Evolutionary conservation across 2,329 filamentous ascomycete genomes (phyloP).

Genomic region (Scytalidium sp.): DNA sequence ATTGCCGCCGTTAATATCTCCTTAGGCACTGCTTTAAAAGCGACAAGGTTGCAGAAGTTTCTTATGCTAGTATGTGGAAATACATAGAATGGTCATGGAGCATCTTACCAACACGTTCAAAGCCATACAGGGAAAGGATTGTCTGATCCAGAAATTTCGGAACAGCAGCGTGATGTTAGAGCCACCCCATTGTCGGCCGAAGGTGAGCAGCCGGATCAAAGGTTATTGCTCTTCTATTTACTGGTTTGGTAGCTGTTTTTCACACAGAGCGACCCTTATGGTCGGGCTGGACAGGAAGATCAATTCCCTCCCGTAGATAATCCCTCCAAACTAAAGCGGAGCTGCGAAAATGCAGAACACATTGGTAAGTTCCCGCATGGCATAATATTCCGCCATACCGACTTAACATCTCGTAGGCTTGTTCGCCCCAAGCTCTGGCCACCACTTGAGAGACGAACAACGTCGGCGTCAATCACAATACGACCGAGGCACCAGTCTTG

Average conservation of each 20-base stretch:
- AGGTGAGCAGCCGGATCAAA: constrained; percentile 47
- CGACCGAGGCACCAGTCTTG: constrained; percentile 75
- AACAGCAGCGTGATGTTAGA: constrained; percentile 97
- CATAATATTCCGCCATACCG: neutral
- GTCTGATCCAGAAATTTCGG: constrained; percentile 89
- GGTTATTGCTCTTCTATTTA: constrained; percentile 45
- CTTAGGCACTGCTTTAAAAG: constrained; percentile 76
- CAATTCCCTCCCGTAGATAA: constrained; percentile 79
- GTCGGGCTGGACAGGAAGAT: constrained; percentile 72
- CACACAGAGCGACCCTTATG: constrained; percentile 43
- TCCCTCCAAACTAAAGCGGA: constrained; percentile 80
- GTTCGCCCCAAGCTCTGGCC: constrained; percentile 75
- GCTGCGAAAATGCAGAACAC: constrained; percentile 81
- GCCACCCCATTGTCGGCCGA: constrained; percentile 75
- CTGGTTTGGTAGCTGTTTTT: constrained; percentile 53
- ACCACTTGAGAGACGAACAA: constrained; percentile 72
- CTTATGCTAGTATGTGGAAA: constrained; percentile 77
- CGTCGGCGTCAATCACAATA: constrained; percentile 65
- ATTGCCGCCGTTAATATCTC: too few relatives aligned
- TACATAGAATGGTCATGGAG: neutral
- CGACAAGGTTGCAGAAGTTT: constrained; percentile 84
- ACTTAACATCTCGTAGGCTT: constrained; percentile 51
- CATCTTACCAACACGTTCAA: constrained; percentile 22
- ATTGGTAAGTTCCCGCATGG: constrained; percentile 56
- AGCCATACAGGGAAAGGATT: constrained; percentile 92